phyloP scores from a whole-genome alignment of 2,329 filamentous ascomycete genomes.

The Fusarium pseudocircinatum region DNA sequence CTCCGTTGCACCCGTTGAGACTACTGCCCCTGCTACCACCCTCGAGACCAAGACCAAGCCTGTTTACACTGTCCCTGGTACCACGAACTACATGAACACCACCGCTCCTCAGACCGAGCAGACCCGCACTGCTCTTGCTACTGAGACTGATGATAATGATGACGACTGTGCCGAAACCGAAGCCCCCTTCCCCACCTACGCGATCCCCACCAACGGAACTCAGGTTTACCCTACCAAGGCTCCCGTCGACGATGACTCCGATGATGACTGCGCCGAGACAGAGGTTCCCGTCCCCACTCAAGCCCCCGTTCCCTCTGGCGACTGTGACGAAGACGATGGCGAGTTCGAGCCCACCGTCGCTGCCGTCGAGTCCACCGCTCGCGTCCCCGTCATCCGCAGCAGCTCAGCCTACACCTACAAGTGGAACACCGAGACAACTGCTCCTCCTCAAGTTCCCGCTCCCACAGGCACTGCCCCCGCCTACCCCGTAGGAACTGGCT shows the following conservation, averaged over 20 bases:
- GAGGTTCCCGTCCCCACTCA: neutral
- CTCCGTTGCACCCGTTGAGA: slow-evolving; percentile 1
- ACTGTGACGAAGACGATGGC: slow-evolving; percentile 1
- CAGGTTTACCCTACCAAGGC: slow-evolving; percentile 12
- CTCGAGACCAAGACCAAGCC: slow-evolving; percentile 20
- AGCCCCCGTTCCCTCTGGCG: neutral
- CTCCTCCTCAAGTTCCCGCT: neutral
- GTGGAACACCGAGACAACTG: slow-evolving; percentile 36
- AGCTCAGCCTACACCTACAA: slow-evolving; percentile 26
- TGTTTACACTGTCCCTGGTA: slow-evolving; percentile 4
- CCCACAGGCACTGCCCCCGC: slow-evolving; percentile 28
- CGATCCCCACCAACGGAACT: slow-evolving; percentile 29
- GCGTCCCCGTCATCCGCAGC: slow-evolving; percentile 36
- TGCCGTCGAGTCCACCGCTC: neutral
- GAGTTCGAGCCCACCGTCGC: slow-evolving; percentile 3
- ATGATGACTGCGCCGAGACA: slow-evolving; percentile 18
- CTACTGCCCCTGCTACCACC: slow-evolving; percentile 17
- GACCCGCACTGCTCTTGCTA: slow-evolving; percentile 29
- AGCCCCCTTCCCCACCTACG: slow-evolving; percentile 25
- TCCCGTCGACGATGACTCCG: neutral
- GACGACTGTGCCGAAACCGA: slow-evolving; percentile 20
- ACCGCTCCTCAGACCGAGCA: slow-evolving; percentile 23
- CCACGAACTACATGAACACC: slow-evolving; percentile 23
- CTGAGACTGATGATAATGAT: slow-evolving; percentile 23
- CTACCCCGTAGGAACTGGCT: slow-evolving; percentile 19